These are phyloP conservation scores for Drechslerella stenobrocha DNA, from an alignment of 2,329 filamentous ascomycete species.

Conservation along the genomic window DNA sequence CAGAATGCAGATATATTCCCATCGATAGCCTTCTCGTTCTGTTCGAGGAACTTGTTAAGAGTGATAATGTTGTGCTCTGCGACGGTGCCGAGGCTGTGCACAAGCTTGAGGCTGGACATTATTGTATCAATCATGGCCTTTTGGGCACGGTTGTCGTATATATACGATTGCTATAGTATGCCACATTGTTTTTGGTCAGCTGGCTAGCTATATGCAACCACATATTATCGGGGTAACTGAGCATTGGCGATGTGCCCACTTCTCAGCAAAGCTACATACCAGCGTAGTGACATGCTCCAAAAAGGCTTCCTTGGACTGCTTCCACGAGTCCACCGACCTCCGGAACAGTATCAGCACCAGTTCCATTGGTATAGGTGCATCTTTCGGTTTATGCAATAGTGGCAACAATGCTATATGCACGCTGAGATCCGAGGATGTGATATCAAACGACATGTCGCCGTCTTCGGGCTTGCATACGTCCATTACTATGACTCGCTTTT, in stretches of 20 bases:
- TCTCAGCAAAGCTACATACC: constrained; percentile 13
- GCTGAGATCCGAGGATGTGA: constrained; percentile 36
- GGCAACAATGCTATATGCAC: constrained; percentile 35
- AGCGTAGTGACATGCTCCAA: constrained; percentile 29
- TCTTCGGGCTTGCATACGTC: constrained; percentile 37
- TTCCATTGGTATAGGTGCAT: constrained; percentile 31
- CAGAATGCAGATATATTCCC: constrained; percentile 42
- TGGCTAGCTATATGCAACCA: neutral
- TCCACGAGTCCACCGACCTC: constrained; percentile 36
- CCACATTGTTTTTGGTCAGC: neutral
- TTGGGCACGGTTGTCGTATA: constrained; percentile 46
- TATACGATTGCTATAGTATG: constrained; percentile 37
- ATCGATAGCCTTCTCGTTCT: constrained; percentile 26
- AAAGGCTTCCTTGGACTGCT: constrained; percentile 31
- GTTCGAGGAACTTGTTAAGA: constrained; percentile 31
- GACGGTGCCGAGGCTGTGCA: constrained; percentile 32
- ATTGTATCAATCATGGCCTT: constrained; percentile 48
- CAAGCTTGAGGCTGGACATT: constrained; percentile 38
- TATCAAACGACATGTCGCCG: constrained; percentile 41
- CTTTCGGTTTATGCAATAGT: constrained; percentile 31
- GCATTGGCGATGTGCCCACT: too few relatives aligned
- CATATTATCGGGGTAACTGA: neutral
- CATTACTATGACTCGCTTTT: constrained; percentile 35
- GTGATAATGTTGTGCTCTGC: constrained; percentile 29
- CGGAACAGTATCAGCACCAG: constrained; percentile 30